A percentile compares a stretch with the other conserved stretches of the same genome.
Evolutionary conservation across 2,329 filamentous ascomycete genomes (phyloP).

Genomic region (Kalmusia sp.): DNA sequence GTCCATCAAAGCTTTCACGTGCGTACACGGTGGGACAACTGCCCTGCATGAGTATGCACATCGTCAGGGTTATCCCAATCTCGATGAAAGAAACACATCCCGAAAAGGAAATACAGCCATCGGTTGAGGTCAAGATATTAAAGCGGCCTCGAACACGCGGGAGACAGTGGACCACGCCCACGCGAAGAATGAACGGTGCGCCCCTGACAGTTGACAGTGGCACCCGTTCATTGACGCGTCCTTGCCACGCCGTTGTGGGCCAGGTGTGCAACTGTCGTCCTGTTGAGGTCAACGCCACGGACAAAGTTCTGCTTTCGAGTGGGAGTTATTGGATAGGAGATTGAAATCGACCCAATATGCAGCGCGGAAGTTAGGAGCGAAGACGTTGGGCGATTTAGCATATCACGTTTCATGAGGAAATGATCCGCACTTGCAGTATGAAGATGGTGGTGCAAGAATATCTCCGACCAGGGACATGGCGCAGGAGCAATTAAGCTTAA

Average conservation of each 20-base stretch:
- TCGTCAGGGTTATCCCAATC: conserved; percentile 6
- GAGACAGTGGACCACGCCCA: conserved; percentile 11
- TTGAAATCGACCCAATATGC: conserved; percentile 10
- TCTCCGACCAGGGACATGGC: conserved; percentile 20
- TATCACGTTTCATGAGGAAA: conserved; percentile 6
- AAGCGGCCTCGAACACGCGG: conserved; percentile 2
- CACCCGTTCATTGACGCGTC: conserved; percentile 4
- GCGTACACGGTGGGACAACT: conserved; percentile 18
- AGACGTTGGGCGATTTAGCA: conserved; percentile 10
- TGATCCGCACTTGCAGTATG: conserved; percentile 17
- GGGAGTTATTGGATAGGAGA: background rate
- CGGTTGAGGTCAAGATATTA: conserved; percentile 14
- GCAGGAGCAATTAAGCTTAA: conserved; percentile 22
- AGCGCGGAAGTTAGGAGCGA: conserved; percentile 8
- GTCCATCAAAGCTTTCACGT: conserved; percentile 18
- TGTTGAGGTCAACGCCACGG: conserved; percentile 8
- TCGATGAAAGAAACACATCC: conserved; percentile 11
- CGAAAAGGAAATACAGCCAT: conserved; percentile 9
- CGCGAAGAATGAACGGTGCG: conserved; percentile 9
- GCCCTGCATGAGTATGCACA: conserved; percentile 15
- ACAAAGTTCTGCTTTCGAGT: background rate
- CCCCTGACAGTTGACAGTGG: background rate
- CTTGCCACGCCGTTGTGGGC: background rate
- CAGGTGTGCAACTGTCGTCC: conserved; percentile 6
- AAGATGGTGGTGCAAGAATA: conserved; percentile 11